Percentiles rank a stretch among this genome's conserved stretches.
Evolutionary conservation across 768 basidiomycete genomes (phyloP).

Genomic region (Clavulina sp.): DNA sequence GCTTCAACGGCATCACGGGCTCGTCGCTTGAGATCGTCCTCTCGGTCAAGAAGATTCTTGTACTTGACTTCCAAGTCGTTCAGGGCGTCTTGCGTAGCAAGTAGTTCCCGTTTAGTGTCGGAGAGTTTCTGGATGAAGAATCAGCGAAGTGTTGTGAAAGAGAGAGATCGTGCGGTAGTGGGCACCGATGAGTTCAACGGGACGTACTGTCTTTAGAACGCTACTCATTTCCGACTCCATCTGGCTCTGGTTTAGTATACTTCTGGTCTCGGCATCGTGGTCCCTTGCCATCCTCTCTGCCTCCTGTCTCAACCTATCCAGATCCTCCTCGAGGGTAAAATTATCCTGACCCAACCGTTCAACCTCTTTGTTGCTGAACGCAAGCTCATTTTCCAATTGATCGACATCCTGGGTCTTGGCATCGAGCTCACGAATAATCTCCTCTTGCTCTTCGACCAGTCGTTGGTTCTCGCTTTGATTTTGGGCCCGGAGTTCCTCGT

Average conservation of each 20-base stretch:
- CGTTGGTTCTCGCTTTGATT: constrained; percentile 55
- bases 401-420: constrained; percentile 57
- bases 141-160: neutral
- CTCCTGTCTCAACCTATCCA: neutral
- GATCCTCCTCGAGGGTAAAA: neutral
- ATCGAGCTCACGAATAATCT: constrained; percentile 34
- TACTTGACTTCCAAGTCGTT: constrained; percentile 43
- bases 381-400: constrained; percentile 50
- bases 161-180: no score
- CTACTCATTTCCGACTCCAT: no score
- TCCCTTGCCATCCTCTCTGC: neutral
- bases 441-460: constrained; percentile 71
- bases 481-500: constrained; percentile 60
- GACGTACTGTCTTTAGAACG: neutral
- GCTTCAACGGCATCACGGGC: constrained; percentile 50
- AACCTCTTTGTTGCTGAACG: constrained; percentile 68
- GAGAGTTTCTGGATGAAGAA: constrained; percentile 42
- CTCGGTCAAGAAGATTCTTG: constrained; percentile 45
- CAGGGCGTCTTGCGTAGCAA: constrained; percentile 44
- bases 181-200: no score
- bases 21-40: constrained; percentile 62
- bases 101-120: constrained; percentile 42
- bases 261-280: no score
- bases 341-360: constrained; percentile 12
- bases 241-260: no score